Evolutionary conservation across 768 basidiomycete species (phyloP).

Genomic region (Grammothele lineata): DNA sequence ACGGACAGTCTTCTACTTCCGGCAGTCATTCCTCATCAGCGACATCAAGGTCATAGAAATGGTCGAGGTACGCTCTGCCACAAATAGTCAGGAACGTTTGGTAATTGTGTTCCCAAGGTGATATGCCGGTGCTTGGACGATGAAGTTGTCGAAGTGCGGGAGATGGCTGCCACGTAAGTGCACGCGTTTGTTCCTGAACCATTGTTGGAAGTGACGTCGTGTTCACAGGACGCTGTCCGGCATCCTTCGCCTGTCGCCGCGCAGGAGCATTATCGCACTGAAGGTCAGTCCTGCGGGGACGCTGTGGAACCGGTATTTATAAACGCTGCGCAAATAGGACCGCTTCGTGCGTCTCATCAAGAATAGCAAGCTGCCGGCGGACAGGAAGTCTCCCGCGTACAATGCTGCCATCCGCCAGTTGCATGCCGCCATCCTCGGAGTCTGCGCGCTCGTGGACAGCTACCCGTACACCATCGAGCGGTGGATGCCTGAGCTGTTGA

Average conservation of each 20-base stretch:
- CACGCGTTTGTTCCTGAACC: too few species aligned
- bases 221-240: slow-evolving; percentile 71
- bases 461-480: slow-evolving; percentile 94
- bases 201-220: too few species aligned
- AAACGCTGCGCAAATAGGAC: slow-evolving; percentile 40
- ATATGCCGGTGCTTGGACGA: slow-evolving; percentile 80
- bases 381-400: slow-evolving; percentile 61
- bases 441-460: slow-evolving; percentile 89
- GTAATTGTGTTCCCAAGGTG: slow-evolving; percentile 38
- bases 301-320: too few species aligned
- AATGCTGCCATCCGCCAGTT: slow-evolving; percentile 68
- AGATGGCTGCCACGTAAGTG: slow-evolving; percentile 80
- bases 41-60: slow-evolving; percentile 76
- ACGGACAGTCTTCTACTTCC: slow-evolving; percentile 88
- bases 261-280: slow-evolving; percentile 68
- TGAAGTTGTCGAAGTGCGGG: slow-evolving; percentile 84
- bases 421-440: slow-evolving; percentile 91
- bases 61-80: slow-evolving; percentile 56
- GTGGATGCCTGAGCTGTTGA: slow-evolving; percentile 87
- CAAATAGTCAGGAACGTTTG: too few species aligned
- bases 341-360: slow-evolving; percentile 77
- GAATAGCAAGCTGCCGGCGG: slow-evolving; percentile 58
- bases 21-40: slow-evolving; percentile 75
- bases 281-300: slow-evolving; percentile 39
- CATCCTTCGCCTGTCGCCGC: slow-evolving; percentile 76